Conservation (phyloP, 495 filamentous ascomycete species). For the Coniosporium apollinis region DNA sequence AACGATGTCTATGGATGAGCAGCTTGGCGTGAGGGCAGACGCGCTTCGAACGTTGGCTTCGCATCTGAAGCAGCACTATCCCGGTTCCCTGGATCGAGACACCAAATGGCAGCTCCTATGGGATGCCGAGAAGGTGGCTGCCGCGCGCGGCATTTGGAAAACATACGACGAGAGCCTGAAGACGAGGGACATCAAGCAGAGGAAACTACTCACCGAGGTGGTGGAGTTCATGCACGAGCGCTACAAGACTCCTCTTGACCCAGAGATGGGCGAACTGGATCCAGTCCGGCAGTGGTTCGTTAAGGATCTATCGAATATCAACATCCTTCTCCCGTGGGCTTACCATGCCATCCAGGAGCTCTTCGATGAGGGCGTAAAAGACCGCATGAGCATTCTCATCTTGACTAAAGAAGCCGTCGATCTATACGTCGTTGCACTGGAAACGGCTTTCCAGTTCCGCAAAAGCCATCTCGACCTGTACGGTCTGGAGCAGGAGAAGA, state of each 20-base stretch:
- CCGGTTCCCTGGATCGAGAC: constrained; percentile 34
- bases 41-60: constrained; percentile 55
- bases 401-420: constrained; percentile 50
- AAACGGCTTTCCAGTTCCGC: constrained; percentile 60
- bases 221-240: constrained; percentile 52
- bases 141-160: constrained; percentile 70
- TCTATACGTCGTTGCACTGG: constrained; percentile 51
- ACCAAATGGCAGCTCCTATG: constrained; percentile 71
- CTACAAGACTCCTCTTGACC: constrained; percentile 43
- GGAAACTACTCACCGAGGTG: constrained; percentile 42
- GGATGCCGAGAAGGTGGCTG: constrained; percentile 76
- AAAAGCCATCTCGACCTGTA: constrained; percentile 47
- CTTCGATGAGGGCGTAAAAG: constrained; percentile 32
- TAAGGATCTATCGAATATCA: constrained; percentile 53
- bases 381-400: constrained; percentile 9
- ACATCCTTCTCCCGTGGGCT: constrained; percentile 59
- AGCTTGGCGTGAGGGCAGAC: constrained; percentile 50
- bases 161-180: constrained; percentile 40
- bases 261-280: constrained; percentile 47
- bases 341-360: constrained; percentile 52
- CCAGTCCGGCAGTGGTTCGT: constrained; percentile 68
- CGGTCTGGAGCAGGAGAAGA: constrained; percentile 44
- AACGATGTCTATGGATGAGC: constrained; percentile 60
- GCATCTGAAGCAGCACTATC: constrained; percentile 41
- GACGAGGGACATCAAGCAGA: constrained; percentile 25